Conservation (phyloP, 2,329 filamentous ascomycete species). For the Colletotrichum horii region DNA sequence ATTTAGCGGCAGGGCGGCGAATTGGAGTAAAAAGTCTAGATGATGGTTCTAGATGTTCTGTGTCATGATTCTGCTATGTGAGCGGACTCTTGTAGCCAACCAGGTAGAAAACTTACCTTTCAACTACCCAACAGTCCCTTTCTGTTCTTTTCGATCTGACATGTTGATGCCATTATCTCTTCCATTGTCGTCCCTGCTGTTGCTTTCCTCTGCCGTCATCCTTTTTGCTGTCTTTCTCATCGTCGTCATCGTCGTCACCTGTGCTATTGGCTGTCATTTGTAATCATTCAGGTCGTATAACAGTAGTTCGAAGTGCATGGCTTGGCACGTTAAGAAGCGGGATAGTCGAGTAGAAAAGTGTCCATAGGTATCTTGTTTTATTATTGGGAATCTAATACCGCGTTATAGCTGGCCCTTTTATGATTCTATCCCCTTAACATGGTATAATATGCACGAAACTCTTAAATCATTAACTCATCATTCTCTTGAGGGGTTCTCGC, state of each 20-base stretch:
- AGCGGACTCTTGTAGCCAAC: background rate
- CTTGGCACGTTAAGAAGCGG: rapidly evolving
- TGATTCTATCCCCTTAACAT: background rate
- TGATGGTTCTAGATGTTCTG: background rate
- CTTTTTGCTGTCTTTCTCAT: too few species aligned
- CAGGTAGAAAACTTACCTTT: background rate
- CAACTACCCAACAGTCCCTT: background rate
- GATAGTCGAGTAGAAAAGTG: background rate
- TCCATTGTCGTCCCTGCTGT: too few species aligned
- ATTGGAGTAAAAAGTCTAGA: background rate
- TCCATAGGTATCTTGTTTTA: background rate
- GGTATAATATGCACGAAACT: background rate
- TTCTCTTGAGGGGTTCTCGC: background rate
- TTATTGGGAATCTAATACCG: background rate
- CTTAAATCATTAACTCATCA: background rate
- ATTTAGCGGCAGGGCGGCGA: background rate
- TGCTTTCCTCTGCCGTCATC: too few species aligned
- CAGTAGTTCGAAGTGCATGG: background rate
- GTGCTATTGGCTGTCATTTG: rapidly evolving
- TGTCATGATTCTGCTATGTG: too few species aligned
- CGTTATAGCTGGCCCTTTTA: background rate
- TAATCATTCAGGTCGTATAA: background rate
- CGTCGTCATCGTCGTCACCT: background rate
- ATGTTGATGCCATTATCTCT: rapidly evolving
- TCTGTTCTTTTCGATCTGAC: rapidly evolving